phyloP scores from a whole-genome alignment of 148 eudicot genomes.

The Chenopodium album region DNA sequence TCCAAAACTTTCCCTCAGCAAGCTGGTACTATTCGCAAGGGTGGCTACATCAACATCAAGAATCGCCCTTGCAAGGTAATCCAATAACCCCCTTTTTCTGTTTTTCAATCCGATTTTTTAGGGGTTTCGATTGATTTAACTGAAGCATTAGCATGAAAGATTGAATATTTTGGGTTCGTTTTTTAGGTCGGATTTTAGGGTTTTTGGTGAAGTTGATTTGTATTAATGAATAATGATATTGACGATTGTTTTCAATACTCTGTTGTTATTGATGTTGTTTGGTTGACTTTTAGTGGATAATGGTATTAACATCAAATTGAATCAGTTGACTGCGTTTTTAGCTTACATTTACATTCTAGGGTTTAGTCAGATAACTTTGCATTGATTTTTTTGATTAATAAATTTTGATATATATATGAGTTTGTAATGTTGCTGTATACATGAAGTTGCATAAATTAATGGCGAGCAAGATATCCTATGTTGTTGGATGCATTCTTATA shows the following conservation, averaged over 20 bases:
- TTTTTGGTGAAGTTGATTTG: not conserved
- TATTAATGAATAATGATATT: too few species aligned
- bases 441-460: too few species aligned
- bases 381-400: too few species aligned
- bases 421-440: too few species aligned
- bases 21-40: slow-evolving; percentile 28
- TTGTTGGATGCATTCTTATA: too few species aligned
- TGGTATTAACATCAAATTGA: not conserved
- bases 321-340: not conserved
- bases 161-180: too few species aligned
- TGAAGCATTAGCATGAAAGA: not conserved
- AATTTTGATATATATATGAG: too few species aligned
- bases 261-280: too few species aligned
- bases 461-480: too few species aligned
- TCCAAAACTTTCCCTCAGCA: slow-evolving; percentile 32
- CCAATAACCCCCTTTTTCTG: not conserved
- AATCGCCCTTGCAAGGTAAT: slow-evolving; percentile 32
- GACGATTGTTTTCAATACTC: not conserved
- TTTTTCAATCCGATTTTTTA: not conserved
- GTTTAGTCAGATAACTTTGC: not conserved
- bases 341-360: not conserved
- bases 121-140: not conserved
- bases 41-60: slow-evolving; percentile 23
- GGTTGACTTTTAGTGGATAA: not conserved
- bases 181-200: not conserved